Evolutionary conservation across 1,284 basidiomycete genomes (phyloP), one percentile per base, ranked within the genome.

Genomic region (Butyriboletus regius): DNA sequence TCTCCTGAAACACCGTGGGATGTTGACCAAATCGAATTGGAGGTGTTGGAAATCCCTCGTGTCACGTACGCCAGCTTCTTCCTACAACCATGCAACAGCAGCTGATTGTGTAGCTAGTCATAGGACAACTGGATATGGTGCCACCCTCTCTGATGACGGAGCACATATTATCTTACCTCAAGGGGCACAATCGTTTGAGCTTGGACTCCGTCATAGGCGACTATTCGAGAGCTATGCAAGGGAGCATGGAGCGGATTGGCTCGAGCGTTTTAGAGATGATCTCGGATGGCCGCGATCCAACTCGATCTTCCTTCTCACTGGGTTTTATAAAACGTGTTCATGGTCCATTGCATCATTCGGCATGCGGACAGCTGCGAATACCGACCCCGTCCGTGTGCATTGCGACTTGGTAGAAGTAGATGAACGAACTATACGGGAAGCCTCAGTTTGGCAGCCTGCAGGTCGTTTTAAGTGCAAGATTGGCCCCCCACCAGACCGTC

Each of bases 271-370:
- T 7, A 40, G 8, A 28, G 33, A 41, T 15, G 26, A 7, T 6
- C 50, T 54, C 17, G 37, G 36, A 36, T 29, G 6, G 29, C n/a
- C 37, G 0, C 26, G 40, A 12, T 51, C 35, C 14, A 31, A 40
- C 10, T 54, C 52, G 2, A 28, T 54, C 7, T 48, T 54, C 33
- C 9, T 53, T 1, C 26, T 54, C 18, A 54, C 52, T 1, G 52
- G 52, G 14, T 44, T 44, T 12, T 29, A 44, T 15, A 43, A 37
- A 41, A 20, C 45, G 1, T 24, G 41, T 31, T 44, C 50, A 13
- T 53, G 51, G 51, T 53, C 33, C 2, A 7, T 52, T 22, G 50
- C 50, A 1, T 52, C 51, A 9, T 52, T 52, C 15, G 5, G 20
- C 6, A 39, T 28, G 48, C 28, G 35, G 9, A 20, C 1, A 4